Evolutionary conservation across 2,329 filamentous ascomycete genomes (phyloP), one percentile per base, ranked within the genome.

Genomic region (Orbilia javanica): DNA sequence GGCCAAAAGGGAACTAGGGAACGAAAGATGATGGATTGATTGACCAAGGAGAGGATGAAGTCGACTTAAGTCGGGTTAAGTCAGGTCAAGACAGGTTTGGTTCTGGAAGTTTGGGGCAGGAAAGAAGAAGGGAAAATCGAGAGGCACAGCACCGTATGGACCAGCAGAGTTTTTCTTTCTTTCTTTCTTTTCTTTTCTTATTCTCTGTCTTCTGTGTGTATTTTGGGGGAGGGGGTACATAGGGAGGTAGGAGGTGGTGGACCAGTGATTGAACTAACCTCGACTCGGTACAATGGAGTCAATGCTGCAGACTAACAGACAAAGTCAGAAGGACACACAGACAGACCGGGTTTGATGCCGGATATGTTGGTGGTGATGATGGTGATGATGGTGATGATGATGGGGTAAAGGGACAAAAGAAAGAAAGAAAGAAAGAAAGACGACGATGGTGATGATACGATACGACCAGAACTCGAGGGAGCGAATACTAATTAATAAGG

Each of bases 241-340:
- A 55, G 42, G 39, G 44, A 57, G 66, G 50, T 34, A 60, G 42
- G 52, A 69, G 42, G 42, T 55, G 34, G 53, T 55, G 50, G 53
- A 60, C 50, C 53, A 44, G 52, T 46, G 36, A 36, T 20, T 34
- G 55, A 42, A 60, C 55, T 60, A 60, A 60, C 55, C 55, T 60
- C 55, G 55, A 60, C 55, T 60, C 55, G 55, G 55, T 42, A 60
- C 55, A 34, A 36, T 53, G 50, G 66, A 69, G 66, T 60, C 53
- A 69, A 53, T 57, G 66, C 66, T 68, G 65, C 67, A 44, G 50
- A 18, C 57, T 63, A 22, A 55, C 42, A 27, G 31, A 68, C 46
- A 68, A 50, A 39, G 34, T 50, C 46, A 50, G 42, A 68, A 68
- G 48, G 50, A 60, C 55, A 64, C 25, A 13, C 60, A 34, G 50